Percentiles rank a stretch among this genome's conserved stretches.
phyloP scores from a whole-genome alignment of 805 yeast species.

The Wickerhamomyces strasburgensis region DNA sequence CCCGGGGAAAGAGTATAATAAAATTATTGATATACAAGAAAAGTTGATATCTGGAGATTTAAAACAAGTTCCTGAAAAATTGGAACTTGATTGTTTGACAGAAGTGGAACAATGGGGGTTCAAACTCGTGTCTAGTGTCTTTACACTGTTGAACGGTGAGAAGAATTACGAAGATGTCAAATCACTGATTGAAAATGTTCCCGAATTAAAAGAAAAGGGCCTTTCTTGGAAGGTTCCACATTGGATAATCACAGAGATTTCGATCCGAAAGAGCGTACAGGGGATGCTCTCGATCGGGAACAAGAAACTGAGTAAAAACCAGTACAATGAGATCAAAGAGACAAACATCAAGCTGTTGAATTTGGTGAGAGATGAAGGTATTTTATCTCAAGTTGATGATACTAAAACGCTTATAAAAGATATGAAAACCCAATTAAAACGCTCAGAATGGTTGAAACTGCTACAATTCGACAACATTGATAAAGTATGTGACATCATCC shows the following conservation, averaged over 20 bases:
- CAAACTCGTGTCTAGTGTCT: conserved; percentile 5
- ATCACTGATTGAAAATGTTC: conserved; percentile 5
- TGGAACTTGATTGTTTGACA: conserved; percentile 11
- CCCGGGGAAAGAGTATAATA: conserved; percentile 11
- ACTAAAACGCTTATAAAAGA: conserved; percentile 6
- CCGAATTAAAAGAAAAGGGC: conserved; percentile 13
- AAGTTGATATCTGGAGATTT: conserved; percentile 10
- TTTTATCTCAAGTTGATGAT: conserved; percentile 5
- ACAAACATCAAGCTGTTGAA: conserved; percentile 11
- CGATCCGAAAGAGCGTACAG: conserved; percentile 19
- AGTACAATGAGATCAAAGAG: conserved; percentile 15
- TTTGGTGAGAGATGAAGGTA: conserved; percentile 16
- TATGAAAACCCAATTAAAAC: too few relatives aligned
- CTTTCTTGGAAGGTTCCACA: conserved; percentile 20
- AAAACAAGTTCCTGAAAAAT: conserved; percentile 1
- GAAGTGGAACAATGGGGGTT: conserved; percentile 22
- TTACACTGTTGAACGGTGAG: conserved; percentile 8
- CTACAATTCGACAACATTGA: conserved; percentile 10
- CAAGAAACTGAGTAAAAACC: conserved; percentile 6
- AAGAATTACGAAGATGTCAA: background rate
- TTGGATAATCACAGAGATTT: conserved; percentile 12
- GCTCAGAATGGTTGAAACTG: too few relatives aligned
- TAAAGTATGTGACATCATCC: conserved; percentile 16
- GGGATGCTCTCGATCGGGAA: conserved; percentile 6
- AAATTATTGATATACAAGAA: conserved; percentile 12